These are phyloP conservation scores for Pichia occidentalis DNA, from an alignment of 805 yeast species.

Conservation along the genomic window DNA sequence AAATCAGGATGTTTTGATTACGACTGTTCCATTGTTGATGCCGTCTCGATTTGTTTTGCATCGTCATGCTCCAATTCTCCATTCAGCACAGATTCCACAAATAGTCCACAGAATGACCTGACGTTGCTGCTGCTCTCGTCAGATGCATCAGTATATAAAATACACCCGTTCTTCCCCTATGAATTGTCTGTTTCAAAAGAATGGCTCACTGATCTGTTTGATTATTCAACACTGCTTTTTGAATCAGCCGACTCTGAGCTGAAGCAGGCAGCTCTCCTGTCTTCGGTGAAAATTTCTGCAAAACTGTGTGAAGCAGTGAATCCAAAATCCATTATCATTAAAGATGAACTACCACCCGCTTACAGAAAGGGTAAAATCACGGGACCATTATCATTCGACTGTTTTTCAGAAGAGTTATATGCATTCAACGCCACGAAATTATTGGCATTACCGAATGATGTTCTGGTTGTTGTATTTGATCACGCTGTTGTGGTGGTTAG, in stretches of 20 bases:
- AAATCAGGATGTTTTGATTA: conserved; percentile 19
- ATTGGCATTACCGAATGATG: conserved; percentile 22
- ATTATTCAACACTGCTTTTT: conserved; percentile 20
- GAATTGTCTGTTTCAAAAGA: conserved; percentile 32
- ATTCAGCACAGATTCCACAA: conserved; percentile 3
- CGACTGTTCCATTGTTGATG: conserved; percentile 23
- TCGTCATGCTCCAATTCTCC: conserved; percentile 18
- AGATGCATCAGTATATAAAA: conserved; percentile 53
- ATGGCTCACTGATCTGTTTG: conserved; percentile 26
- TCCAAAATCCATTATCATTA: conserved; percentile 3
- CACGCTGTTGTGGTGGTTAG: conserved; percentile 19
- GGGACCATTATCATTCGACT: conserved; percentile 50
- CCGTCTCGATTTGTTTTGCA: conserved; percentile 42
- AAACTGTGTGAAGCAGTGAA: conserved; percentile 15
- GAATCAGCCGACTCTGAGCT: conserved; percentile 19
- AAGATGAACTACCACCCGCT: conserved; percentile 15
- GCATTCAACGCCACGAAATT: conserved; percentile 34
- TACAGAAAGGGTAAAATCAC: conserved; percentile 20
- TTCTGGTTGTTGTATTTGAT: conserved; percentile 20
- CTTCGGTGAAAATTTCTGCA: conserved; percentile 24
- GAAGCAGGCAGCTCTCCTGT: conserved; percentile 12
- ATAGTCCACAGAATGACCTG: conserved; percentile 26
- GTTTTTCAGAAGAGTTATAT: conserved; percentile 51
- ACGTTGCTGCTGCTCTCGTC: conserved; percentile 46
- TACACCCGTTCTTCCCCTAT: conserved; percentile 60